A percentile compares a stretch with the other conserved stretches of the same genome.
phyloP scores from a whole-genome alignment of 1,139 yeast species.

The Taphrina sp. region DNA sequence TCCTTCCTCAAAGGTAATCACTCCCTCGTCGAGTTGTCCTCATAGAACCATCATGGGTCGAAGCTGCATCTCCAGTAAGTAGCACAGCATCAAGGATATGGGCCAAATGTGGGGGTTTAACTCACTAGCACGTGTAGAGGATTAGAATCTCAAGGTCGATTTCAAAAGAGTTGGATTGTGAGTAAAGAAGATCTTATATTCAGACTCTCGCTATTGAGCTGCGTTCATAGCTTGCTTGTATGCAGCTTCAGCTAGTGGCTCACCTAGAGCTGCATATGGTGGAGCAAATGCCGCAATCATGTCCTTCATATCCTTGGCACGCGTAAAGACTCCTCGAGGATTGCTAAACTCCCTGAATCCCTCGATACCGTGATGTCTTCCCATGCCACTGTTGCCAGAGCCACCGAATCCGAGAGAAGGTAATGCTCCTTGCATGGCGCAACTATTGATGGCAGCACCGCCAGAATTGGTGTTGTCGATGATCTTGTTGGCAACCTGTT shows the following conservation, averaged over 20 bases:
- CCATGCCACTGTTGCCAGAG: slow-evolving; percentile 72
- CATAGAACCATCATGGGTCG: no score
- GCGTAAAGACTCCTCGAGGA: slow-evolving; percentile 61
- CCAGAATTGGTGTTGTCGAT: slow-evolving; percentile 67
- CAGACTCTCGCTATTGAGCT: no score
- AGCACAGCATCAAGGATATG: no score
- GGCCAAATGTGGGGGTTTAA: no score
- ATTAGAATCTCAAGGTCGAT: no score
- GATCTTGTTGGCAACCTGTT: slow-evolving; percentile 48
- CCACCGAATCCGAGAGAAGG: slow-evolving; percentile 88
- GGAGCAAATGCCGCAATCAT: slow-evolving; percentile 10
- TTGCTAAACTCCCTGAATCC: slow-evolving; percentile 76
- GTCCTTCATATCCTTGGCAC: not conserved
- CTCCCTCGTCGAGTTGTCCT: no score
- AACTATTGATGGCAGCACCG: slow-evolving; percentile 69
- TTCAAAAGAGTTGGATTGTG: no score
- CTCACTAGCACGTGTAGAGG: no score
- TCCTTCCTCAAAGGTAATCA: no score
- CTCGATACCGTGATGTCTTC: slow-evolving; percentile 68
- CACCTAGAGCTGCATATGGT: not conserved
- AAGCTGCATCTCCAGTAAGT: no score
- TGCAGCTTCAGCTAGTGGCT: not conserved
- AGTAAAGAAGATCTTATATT: no score
- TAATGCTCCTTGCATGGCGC: slow-evolving; percentile 68
- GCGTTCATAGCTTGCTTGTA: not conserved